Percentiles rank a stretch among this genome's conserved stretches.
Conservation (phyloP, 2,329 filamentous ascomycete species). For the Cordyceps cicadae region DNA sequence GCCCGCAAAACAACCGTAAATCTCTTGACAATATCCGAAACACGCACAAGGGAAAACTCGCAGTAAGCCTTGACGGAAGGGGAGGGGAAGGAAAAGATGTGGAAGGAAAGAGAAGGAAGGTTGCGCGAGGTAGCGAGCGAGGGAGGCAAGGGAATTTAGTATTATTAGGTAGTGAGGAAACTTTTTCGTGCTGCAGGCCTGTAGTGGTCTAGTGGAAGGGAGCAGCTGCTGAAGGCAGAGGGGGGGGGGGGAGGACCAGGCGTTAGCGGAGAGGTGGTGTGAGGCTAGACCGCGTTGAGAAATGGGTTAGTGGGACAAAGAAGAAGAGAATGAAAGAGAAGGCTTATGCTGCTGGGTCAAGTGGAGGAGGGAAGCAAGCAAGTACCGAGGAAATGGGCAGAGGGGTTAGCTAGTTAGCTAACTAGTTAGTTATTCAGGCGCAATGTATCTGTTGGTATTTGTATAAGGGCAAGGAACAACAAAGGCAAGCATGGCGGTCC, state of each 20-base stretch:
- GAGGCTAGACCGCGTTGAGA: not conserved
- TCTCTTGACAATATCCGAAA: slow-evolving; percentile 36
- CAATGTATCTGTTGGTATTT: no score
- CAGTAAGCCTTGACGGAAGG: slow-evolving; percentile 26
- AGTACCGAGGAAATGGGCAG: not conserved
- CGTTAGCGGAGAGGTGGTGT: not conserved
- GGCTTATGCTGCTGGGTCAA: slow-evolving; percentile 1
- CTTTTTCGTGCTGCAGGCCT: slow-evolving; percentile 19
- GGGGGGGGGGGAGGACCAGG: not conserved
- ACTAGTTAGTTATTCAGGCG: no score
- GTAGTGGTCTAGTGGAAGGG: not conserved
- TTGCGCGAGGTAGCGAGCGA: slow-evolving; percentile 9
- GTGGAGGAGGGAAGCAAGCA: not conserved
- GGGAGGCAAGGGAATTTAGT: no score
- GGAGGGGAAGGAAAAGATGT: slow-evolving; percentile 24
- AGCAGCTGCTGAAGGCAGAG: not conserved
- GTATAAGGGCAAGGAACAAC: no score
- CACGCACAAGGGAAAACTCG: slow-evolving; percentile 40
- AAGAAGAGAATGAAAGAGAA: not conserved
- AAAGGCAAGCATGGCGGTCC: no score
- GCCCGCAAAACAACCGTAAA: slow-evolving; percentile 42
- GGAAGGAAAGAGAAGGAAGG: slow-evolving; percentile 14
- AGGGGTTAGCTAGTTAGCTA: no score
- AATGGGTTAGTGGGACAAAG: slow-evolving; percentile 1
- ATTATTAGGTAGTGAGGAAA: slow-evolving; percentile 17